A percentile compares a stretch with the other conserved stretches of the same genome.
phyloP scores from a whole-genome alignment of 441 rosid genomes.

The Melastoma candidum region DNA sequence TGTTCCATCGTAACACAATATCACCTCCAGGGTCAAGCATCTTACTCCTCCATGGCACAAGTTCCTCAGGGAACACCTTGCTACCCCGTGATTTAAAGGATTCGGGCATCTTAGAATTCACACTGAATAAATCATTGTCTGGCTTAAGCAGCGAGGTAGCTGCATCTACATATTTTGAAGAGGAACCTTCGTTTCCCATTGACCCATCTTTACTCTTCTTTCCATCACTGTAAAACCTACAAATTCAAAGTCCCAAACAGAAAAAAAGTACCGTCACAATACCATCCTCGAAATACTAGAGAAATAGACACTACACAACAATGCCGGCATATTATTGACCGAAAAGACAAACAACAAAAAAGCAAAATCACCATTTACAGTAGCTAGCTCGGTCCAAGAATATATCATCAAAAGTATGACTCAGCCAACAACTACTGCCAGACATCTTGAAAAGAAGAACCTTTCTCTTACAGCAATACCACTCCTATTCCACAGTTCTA shows the following conservation, averaged over 20 bases:
- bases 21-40: conserved; percentile 88
- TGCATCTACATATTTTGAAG: conserved; percentile 34
- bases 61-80: conserved; percentile 33
- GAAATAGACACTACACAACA: background rate
- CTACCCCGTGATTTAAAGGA: conserved; percentile 30
- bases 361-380: background rate
- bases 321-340: background rate
- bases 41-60: conserved; percentile 47
- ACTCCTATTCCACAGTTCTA: no score
- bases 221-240: conserved; percentile 64
- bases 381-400: background rate
- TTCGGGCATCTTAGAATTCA: conserved; percentile 35
- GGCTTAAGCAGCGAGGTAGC: conserved; percentile 40
- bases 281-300: background rate
- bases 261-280: background rate
- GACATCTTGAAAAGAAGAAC: no score
- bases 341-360: background rate
- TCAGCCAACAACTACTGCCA: background rate
- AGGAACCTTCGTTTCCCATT: conserved; percentile 44
- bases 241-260: conserved; percentile 6
- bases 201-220: conserved; percentile 32
- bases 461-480: no score
- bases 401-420: conserved; percentile 8
- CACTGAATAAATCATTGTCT: conserved; percentile 37
- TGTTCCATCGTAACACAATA: conserved; percentile 70